Conservation (phyloP, 176 grass and related monocot species). For the Paspalum vaginatum region DNA sequence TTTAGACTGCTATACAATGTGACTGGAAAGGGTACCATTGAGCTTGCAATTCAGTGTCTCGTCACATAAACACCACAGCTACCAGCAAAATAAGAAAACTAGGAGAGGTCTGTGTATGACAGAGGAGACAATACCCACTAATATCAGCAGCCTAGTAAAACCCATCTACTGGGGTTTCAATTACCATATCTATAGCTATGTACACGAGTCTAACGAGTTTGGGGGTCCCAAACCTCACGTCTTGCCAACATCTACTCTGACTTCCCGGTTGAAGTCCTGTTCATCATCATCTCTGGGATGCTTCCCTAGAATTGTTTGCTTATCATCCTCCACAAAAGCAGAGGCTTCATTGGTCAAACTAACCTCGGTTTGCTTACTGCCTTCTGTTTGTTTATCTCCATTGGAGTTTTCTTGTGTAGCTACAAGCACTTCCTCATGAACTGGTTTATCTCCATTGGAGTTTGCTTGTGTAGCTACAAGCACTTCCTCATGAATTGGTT, state of each 20-base stretch:
- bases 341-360: slow-evolving; percentile 33
- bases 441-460: slow-evolving; percentile 26
- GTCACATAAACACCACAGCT: slow-evolving; percentile 5
- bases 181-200: slow-evolving; percentile 60
- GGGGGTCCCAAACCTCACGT: slow-evolving; percentile 42
- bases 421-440: slow-evolving; percentile 39
- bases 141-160: slow-evolving; percentile 44
- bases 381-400: slow-evolving; percentile 36
- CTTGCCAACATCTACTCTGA: slow-evolving; percentile 51
- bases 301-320: slow-evolving; percentile 48
- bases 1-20: slow-evolving; percentile 21
- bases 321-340: slow-evolving; percentile 29
- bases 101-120: slow-evolving; percentile 28
- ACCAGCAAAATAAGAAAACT: slow-evolving; percentile 41
- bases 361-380: slow-evolving; percentile 35
- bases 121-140: slow-evolving; percentile 22
- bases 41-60: slow-evolving; percentile 28
- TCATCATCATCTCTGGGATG: slow-evolving; percentile 30
- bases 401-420: slow-evolving; percentile 35
- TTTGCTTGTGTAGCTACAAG: slow-evolving; percentile 27
- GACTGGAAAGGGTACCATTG: slow-evolving; percentile 20
- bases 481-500: slow-evolving; percentile 43
- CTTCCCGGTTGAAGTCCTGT: slow-evolving; percentile 38
- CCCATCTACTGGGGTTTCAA: slow-evolving; percentile 25
- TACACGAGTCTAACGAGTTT: slow-evolving; percentile 40